phyloP scores from a whole-genome alignment of 1,284 basidiomycete species.

The Trametes polyzona region DNA sequence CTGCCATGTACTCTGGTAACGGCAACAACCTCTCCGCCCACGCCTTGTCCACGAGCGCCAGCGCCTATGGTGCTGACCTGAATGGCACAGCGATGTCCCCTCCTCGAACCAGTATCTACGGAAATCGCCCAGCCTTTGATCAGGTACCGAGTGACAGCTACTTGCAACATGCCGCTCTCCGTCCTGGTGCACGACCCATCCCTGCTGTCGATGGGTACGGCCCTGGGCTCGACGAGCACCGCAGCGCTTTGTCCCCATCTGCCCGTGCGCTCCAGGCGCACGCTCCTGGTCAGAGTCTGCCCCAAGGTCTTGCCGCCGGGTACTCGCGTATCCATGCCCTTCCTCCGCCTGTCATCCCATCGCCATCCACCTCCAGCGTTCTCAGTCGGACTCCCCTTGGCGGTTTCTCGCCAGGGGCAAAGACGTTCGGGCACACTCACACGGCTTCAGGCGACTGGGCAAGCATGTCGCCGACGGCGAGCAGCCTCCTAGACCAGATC shows the following conservation, averaged over 20 bases:
- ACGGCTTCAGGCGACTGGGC: constrained; percentile 37
- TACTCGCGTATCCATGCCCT: constrained; percentile 83
- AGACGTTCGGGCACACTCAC: constrained; percentile 32
- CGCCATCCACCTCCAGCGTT: constrained; percentile 43
- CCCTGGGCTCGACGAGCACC: constrained; percentile 35
- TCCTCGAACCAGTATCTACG: constrained; percentile 28
- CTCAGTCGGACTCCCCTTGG: constrained; percentile 32
- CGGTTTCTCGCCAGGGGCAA: constrained; percentile 32
- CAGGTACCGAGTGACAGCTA: constrained; percentile 33
- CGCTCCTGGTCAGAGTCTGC: constrained; percentile 85
- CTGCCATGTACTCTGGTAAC: constrained; percentile 30
- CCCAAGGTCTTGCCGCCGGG: constrained; percentile 85
- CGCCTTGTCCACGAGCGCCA: constrained; percentile 29
- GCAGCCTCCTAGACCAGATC: constrained; percentile 37
- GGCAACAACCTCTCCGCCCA: constrained; percentile 23
- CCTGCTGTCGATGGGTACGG: constrained; percentile 30
- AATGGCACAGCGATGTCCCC: constrained; percentile 36
- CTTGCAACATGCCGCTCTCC: constrained; percentile 25
- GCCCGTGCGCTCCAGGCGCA: constrained; percentile 75
- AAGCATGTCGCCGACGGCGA: constrained; percentile 34
- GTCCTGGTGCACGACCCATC: constrained; percentile 35
- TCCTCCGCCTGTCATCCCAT: constrained; percentile 51
- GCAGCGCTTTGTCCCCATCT: constrained; percentile 58
- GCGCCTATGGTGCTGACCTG: constrained; percentile 30
- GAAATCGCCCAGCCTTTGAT: constrained; percentile 38